Evolutionary conservation across 208 protist species (phyloP).

Genomic region (Crithidia bombi): DNA sequence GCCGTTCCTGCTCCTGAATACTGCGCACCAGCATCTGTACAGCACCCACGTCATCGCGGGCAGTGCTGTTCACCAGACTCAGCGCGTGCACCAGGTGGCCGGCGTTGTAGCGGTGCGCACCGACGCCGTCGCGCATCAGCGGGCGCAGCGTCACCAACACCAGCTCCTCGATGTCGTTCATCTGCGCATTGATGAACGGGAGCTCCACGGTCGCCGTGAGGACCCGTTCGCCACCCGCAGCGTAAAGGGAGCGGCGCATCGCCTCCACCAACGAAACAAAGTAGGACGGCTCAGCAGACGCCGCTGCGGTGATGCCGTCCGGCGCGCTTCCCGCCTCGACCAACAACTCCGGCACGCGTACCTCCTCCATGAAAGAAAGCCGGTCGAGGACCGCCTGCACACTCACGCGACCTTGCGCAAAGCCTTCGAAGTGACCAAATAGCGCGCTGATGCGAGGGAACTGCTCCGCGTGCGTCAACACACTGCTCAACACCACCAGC

Average conservation of each 20-base stretch:
- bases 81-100: constrained; percentile 65
- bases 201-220: constrained; percentile 32
- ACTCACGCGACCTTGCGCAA: constrained; percentile 45
- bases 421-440: constrained; percentile 51
- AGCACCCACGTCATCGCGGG: constrained; percentile 59
- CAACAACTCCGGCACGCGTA: background rate
- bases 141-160: constrained; percentile 47
- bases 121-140: constrained; percentile 28
- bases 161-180: constrained; percentile 43
- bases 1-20: constrained; percentile 29
- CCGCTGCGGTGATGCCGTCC: background rate
- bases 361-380: constrained; percentile 43
- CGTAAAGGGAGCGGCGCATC: constrained; percentile 56
- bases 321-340: background rate
- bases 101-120: constrained; percentile 46
- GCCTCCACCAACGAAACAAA: constrained; percentile 37
- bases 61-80: constrained; percentile 67
- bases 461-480: constrained; percentile 53
- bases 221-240: constrained; percentile 39
- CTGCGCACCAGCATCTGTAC: constrained; percentile 53
- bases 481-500: constrained; percentile 42
- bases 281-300: background rate
- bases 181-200: constrained; percentile 69
- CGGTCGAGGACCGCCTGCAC: constrained; percentile 57
- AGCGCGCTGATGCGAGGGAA: constrained; percentile 67